Evolutionary conservation across 1,284 basidiomycete species (phyloP), one percentile per base, ranked within the genome.

Genomic region (Malassezia yamatoensis): DNA sequence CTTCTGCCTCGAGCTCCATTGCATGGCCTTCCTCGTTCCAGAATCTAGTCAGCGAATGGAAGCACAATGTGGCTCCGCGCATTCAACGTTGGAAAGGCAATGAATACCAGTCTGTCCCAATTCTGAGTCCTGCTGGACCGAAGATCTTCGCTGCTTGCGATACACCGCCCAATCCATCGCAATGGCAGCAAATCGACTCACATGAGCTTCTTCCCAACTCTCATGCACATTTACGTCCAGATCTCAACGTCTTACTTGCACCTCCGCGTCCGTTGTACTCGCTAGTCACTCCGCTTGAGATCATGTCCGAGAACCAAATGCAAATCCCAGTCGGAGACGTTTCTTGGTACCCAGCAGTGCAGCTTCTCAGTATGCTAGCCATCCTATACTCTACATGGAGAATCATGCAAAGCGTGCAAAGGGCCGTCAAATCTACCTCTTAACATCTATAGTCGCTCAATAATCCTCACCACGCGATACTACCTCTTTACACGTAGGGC

Each of bases 391-490:
- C 54, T 10, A 46, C 39, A 37, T 32, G 44, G n/a, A 20, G 43
- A n/a, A 32, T 43, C 24, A 10, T 33, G 24, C 15, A 46, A 4
- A 12, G 33, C 20, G 44, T 46, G 29, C 44, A 21, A n/a, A 16
- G 29, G 3, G 44, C 44, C 18, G 29, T 12, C 16, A 3, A 3
- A 20, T 18, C 40, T 24, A 9, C 29, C 4, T 13, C 8, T 15
- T n/a, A 34, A 12, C 9, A 11, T 33, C 24, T 42, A 61, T 29
- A 13, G n/a, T 15, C 5, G 15, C 20, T 35, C 51, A 90, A 75
- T 93, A 96, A 76, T 96, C 91, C 60, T 88, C 86, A 33, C 93
- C 93, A 63, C 90, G 81, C 67, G 87, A 90, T 37, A 98, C 89
- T 7, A 98, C 84, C 77, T 98, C 94, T 54, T 70, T 70, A 59